Conservation (phyloP, 2,329 filamentous ascomycete genomes). For the Fusarium torreyae region DNA sequence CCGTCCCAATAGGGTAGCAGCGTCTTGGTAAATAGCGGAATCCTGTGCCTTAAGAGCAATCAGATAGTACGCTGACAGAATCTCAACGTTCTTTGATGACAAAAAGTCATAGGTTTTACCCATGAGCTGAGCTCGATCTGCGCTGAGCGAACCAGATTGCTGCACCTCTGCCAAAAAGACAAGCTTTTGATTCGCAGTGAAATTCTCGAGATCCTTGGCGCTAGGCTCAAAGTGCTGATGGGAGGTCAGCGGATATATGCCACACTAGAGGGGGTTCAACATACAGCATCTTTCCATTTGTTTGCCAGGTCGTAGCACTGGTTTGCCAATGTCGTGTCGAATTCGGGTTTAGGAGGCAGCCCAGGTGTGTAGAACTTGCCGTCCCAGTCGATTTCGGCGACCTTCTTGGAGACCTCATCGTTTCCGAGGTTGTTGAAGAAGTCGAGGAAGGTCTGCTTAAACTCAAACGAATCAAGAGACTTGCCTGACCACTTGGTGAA, state of each 20-base stretch:
- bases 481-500: slow-evolving; percentile 88
- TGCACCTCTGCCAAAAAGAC: slow-evolving; percentile 90
- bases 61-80: slow-evolving; percentile 84
- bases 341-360: slow-evolving; percentile 89
- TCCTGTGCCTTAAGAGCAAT: slow-evolving; percentile 84
- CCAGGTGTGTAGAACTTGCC: slow-evolving; percentile 90
- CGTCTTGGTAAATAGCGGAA: slow-evolving; percentile 76
- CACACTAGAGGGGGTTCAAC: slow-evolving; percentile 47
- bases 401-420: slow-evolving; percentile 72
- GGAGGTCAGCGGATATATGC: slow-evolving; percentile 47
- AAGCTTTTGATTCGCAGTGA: slow-evolving; percentile 89
- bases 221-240: slow-evolving; percentile 73
- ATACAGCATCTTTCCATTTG: slow-evolving; percentile 80
- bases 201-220: slow-evolving; percentile 77
- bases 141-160: slow-evolving; percentile 71
- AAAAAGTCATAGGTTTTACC: slow-evolving; percentile 81
- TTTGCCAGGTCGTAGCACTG: slow-evolving; percentile 85
- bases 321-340: slow-evolving; percentile 90
- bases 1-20: slow-evolving; percentile 81
- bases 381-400: slow-evolving; percentile 89
- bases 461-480: slow-evolving; percentile 93
- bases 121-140: slow-evolving; percentile 78
- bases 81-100: slow-evolving; percentile 86
- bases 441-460: slow-evolving; percentile 87
- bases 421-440: slow-evolving; percentile 83